Conservation (phyloP, 2,329 filamentous ascomycete species). For the Beauveria australis region DNA sequence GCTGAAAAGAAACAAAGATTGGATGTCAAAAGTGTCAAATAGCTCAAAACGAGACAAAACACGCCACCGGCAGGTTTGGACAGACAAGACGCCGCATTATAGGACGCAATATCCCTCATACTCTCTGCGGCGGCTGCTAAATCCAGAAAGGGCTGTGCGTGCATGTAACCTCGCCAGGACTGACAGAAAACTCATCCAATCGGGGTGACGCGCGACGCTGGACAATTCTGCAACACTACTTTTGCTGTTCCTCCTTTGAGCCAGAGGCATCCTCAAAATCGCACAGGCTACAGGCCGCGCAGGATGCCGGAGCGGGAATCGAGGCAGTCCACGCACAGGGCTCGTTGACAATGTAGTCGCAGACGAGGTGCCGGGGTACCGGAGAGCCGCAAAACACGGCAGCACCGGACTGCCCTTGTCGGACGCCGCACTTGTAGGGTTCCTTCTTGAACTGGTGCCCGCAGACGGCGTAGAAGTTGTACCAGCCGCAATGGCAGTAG, state of each 20-base stretch:
- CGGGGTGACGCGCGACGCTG: too few relatives aligned
- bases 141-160: not conserved
- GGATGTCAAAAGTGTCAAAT: not conserved
- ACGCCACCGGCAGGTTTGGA: not conserved
- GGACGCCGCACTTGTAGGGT: not conserved
- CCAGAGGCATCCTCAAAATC: too few relatives aligned
- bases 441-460: not conserved
- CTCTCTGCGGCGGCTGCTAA: not conserved
- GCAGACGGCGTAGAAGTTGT: not conserved
- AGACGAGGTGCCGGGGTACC: not conserved
- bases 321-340: not conserved
- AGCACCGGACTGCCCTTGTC: not conserved
- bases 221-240: too few relatives aligned
- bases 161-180: not conserved
- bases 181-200: not conserved
- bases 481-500: not conserved
- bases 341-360: not conserved
- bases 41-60: not conserved
- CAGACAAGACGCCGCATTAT: not conserved
- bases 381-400: not conserved
- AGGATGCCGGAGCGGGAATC: not conserved
- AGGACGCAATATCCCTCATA: conserved; percentile 3
- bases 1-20: not conserved
- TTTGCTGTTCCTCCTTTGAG: not conserved
- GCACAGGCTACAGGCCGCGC: not conserved